phyloP scores from a whole-genome alignment of 1,284 basidiomycete species.

The Ganoderma sp. region DNA sequence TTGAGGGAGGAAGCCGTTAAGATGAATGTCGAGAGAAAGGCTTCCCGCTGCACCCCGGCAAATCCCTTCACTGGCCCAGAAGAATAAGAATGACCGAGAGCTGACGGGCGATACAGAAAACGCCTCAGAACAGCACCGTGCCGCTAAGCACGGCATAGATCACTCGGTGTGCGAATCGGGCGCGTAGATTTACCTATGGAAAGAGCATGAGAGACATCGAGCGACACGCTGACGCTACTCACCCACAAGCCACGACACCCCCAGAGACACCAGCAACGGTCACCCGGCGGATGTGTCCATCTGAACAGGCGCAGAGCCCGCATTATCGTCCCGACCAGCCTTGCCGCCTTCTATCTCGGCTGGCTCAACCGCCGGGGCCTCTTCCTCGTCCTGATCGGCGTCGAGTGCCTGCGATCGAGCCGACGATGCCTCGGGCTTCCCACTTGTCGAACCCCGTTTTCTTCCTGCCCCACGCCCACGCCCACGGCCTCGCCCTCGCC shows the following conservation, averaged over 20 bases:
- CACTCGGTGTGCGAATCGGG: neutral
- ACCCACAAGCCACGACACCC: slow-evolving; percentile 5
- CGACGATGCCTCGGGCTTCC: neutral
- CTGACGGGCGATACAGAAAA: too few relatives aligned
- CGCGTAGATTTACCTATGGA: slow-evolving; percentile 19
- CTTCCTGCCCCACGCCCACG: slow-evolving; percentile 16
- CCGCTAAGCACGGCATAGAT: neutral
- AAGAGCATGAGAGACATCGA: slow-evolving; percentile 7
- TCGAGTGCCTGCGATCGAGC: slow-evolving; percentile 14
- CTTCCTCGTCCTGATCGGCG: slow-evolving; percentile 3
- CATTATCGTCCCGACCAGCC: slow-evolving; percentile 4
- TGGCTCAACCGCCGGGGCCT: neutral
- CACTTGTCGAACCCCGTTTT: slow-evolving; percentile 25
- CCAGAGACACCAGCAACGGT: neutral
- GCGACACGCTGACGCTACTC: neutral
- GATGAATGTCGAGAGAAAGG: neutral
- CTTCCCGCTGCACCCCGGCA: neutral
- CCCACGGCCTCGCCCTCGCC: slow-evolving; percentile 23
- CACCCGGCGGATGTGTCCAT: slow-evolving; percentile 26
- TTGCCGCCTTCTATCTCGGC: neutral
- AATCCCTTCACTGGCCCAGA: neutral
- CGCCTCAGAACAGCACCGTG: neutral
- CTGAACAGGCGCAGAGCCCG: slow-evolving; percentile 14
- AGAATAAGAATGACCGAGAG: neutral
- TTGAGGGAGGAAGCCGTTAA: neutral